Percentiles rank a stretch among this genome's conserved stretches.
These are phyloP conservation scores for Cymbopogon citratus DNA, from an alignment of 176 grass and related monocot genomes.

Conservation along the genomic window DNA sequence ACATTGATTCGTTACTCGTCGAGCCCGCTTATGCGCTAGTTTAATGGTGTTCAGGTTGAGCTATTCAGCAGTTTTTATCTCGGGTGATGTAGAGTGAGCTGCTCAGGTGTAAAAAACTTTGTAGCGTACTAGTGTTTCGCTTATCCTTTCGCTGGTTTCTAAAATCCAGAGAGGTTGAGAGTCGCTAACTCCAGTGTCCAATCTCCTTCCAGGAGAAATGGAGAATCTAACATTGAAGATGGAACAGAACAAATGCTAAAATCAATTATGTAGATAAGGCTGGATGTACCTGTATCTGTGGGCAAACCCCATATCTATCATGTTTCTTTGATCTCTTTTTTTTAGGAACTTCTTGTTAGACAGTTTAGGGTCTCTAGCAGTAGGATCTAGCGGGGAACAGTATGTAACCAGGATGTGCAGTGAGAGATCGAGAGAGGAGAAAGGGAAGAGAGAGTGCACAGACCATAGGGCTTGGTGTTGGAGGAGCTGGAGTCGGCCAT, in stretches of 20 bases:
- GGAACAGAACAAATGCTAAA: not conserved
- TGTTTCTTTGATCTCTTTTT: not conserved
- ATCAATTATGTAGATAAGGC: not conserved
- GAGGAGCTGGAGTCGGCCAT: too few relatives aligned
- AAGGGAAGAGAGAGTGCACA: too few relatives aligned
- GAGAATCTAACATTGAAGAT: not conserved
- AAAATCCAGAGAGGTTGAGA: not conserved
- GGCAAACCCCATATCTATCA: not conserved
- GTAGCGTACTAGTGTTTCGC: not conserved
- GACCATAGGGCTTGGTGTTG: too few relatives aligned
- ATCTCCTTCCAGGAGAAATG: not conserved
- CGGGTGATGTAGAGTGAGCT: not conserved
- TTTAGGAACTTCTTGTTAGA: too few relatives aligned
- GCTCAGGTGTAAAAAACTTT: slow-evolving; percentile 15
- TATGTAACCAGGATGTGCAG: too few relatives aligned
- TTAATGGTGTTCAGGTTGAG: not conserved
- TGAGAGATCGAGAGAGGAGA: too few relatives aligned
- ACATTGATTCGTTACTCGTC: slow-evolving; percentile 42
- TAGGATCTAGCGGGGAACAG: too few relatives aligned
- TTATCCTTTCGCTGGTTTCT: not conserved
- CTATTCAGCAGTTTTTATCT: not conserved
- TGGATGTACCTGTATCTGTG: not conserved
- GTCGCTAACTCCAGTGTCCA: not conserved
- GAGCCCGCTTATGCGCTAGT: slow-evolving; percentile 41
- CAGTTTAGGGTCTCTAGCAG: too few relatives aligned